Evolutionary conservation across 140 eudicot species (phyloP).

Genomic region (Erigeron philadelphicus): DNA sequence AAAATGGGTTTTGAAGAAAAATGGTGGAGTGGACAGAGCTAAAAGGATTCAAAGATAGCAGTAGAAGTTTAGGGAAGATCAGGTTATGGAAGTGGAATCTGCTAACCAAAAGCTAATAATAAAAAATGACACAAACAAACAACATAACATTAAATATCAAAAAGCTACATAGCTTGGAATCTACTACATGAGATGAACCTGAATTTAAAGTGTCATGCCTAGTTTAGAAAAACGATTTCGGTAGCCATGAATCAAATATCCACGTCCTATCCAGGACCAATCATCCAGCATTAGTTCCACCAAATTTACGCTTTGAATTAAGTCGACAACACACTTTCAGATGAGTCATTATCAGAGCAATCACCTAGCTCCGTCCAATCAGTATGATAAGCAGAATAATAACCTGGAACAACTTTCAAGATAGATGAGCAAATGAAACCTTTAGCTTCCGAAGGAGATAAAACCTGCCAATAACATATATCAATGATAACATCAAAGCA

Average conservation of each 20-base stretch:
- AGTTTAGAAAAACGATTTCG: too few species aligned
- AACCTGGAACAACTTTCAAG: background rate
- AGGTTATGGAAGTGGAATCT: too few species aligned
- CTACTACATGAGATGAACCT: background rate
- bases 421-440: background rate
- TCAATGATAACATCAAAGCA: background rate
- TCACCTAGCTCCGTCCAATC: background rate
- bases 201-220: background rate
- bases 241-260: too few species aligned
- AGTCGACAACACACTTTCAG: background rate
- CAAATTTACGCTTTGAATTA: background rate
- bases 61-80: too few species aligned
- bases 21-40: background rate
- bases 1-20: too few species aligned
- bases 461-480: background rate
- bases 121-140: too few species aligned
- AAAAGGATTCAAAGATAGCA: background rate
- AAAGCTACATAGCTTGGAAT: background rate
- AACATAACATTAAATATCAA: too few species aligned
- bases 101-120: too few species aligned
- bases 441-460: background rate
- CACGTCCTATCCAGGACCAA: background rate
- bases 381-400: background rate
- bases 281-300: background rate
- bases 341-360: too few species aligned